Evolutionary conservation across 2,329 filamentous ascomycete species (phyloP), one percentile per base, ranked within the genome.

Genomic region (Pseudocercospora musae): DNA sequence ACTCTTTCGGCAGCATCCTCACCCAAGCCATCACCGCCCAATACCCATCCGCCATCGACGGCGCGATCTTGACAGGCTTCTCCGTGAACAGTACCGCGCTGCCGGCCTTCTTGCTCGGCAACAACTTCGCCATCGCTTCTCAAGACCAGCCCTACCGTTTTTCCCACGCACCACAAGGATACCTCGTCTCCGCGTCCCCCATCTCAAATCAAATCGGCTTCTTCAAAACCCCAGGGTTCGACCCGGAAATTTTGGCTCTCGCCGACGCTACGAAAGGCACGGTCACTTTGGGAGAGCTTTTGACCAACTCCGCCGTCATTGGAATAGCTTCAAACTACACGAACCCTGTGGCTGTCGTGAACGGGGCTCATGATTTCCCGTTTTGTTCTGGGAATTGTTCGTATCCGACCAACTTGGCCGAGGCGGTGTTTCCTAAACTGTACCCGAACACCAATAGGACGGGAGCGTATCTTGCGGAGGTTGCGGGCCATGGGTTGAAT

Each of bases 51-150:
- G 25, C 29, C 18, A 13, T 59, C 27, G 72, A 78, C 65, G 77
- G 73, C 44, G 68, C 75, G 21, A 72, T 77, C 58, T 66, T 79
- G 8, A 77, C 76, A 1, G 77, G 78, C 27, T 76, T 75, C 68
- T 71, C 71, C 10, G 54, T 58, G 56, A 72, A 74, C 52, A 33
- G 59, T 18, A 65, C 68, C 21, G 66, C 63, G 23, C 57, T 72
- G 52, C 60, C 57, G 29, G 44, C 68, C 15, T 72, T 70, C 68
- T 37, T 71, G 42, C 54, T 67, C 3, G 69, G 66, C 18, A 57
- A 69, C 21, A 73, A 74, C 66, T 62, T 73, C 54, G 63, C 69
- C 18, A 67, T 75, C 46, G 74, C 74, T 2, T 57, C 62, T n/a
- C 29, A 66, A 21, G 70, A 70, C 59, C 61, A 69, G 13, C 70